Percentiles rank a stretch among this genome's conserved stretches.
phyloP scores from a whole-genome alignment of 2,329 filamentous ascomycete species.

The Ophiostoma sp. region DNA sequence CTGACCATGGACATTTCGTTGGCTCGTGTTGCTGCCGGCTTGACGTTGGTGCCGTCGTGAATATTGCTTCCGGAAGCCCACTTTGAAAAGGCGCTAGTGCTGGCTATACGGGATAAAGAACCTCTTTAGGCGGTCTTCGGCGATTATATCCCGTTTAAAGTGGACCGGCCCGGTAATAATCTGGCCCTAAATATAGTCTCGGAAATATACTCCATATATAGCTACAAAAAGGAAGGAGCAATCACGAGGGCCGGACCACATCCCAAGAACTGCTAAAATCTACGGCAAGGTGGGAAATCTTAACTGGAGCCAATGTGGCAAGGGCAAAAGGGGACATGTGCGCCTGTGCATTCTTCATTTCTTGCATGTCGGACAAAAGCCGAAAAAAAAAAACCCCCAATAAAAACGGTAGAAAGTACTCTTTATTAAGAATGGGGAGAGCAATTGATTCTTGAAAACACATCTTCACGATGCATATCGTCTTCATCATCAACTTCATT shows the following conservation, averaged over 20 bases:
- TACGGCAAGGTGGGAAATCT: slow-evolving; percentile 1
- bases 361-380: neutral
- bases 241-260: neutral
- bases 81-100: neutral
- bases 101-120: neutral
- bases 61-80: neutral
- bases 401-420: neutral
- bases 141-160: neutral
- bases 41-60: neutral
- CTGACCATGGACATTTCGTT: neutral
- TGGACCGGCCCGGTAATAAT: neutral
- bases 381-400: neutral
- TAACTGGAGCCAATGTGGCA: slow-evolving; percentile 1
- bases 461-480: neutral
- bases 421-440: neutral
- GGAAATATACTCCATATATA: neutral
- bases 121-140: neutral
- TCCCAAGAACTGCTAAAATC: neutral
- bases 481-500: neutral
- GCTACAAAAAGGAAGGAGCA: neutral
- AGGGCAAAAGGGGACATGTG: neutral
- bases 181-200: neutral
- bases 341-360: neutral
- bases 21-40: neutral
- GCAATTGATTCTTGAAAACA: neutral